Conservation (phyloP, 2,329 filamentous ascomycete species). For the Arthrinium phaeospermum region DNA sequence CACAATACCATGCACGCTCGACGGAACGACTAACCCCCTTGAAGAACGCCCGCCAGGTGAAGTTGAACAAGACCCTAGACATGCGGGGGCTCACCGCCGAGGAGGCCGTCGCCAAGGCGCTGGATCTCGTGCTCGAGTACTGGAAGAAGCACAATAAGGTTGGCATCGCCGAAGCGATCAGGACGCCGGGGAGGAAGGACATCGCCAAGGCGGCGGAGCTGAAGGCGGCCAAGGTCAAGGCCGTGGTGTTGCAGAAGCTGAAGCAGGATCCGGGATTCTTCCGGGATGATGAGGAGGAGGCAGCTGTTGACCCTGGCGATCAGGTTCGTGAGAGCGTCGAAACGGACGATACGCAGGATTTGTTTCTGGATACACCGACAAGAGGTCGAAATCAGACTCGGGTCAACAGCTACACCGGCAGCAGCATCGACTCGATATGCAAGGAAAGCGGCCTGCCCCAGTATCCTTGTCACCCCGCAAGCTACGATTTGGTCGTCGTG, state of each 20-base stretch:
- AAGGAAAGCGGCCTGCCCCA: neutral
- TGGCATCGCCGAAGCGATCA: neutral
- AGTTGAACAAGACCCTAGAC: neutral
- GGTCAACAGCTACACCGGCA: neutral
- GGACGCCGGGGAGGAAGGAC: neutral
- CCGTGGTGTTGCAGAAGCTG: neutral
- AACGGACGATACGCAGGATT: neutral
- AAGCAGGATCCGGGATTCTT: neutral
- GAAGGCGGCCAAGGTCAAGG: neutral
- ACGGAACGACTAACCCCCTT: neutral
- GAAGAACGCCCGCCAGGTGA: neutral
- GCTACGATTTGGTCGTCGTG: neutral
- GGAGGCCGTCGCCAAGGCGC: neutral
- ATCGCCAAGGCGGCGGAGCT: neutral
- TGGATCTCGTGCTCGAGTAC: neutral
- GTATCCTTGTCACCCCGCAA: too few relatives aligned
- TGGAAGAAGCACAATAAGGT: neutral
- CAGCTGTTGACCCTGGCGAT: neutral
- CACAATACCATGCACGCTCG: neutral
- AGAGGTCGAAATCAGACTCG: neutral
- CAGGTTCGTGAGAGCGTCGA: too few relatives aligned
- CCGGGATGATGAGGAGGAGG: neutral
- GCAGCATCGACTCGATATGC: neutral
- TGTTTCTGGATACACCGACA: neutral
- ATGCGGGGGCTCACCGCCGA: neutral